A percentile compares a stretch with the other conserved stretches of the same genome.
Evolutionary conservation across 495 filamentous ascomycete species (phyloP).

Genomic region (Penicillium soppii): DNA sequence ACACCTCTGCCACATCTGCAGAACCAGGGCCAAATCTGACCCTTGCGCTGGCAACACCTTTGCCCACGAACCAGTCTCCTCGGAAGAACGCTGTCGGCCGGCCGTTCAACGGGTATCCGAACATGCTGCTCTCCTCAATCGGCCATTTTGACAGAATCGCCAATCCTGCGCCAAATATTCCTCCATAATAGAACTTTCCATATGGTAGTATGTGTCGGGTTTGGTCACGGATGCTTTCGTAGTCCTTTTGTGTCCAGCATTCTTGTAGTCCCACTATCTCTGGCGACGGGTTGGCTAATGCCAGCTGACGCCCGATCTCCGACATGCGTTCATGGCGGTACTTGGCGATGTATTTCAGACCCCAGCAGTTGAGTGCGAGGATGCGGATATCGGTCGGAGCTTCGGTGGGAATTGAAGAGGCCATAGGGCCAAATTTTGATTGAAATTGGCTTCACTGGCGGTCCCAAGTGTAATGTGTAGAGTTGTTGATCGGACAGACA

Average conservation of each 20-base stretch:
- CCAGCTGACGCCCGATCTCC: constrained; percentile 79
- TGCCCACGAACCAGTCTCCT: constrained; percentile 90
- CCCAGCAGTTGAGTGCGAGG: constrained; percentile 93
- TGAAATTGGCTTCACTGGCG: neutral
- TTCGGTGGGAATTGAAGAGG: constrained; percentile 17
- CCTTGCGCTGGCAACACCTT: constrained; percentile 84
- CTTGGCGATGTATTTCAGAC: constrained; percentile 82
- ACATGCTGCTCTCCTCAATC: constrained; percentile 89
- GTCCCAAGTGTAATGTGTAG: neutral
- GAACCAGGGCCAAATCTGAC: constrained; percentile 67
- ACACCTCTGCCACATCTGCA: constrained; percentile 80
- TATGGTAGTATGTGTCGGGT: constrained; percentile 82
- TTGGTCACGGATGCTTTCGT: constrained; percentile 71
- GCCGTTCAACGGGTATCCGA: constrained; percentile 86
- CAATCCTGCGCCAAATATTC: constrained; percentile 84
- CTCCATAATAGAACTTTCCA: constrained; percentile 90
- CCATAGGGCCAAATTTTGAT: constrained; percentile 13
- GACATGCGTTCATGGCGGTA: constrained; percentile 74
- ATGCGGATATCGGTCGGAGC: constrained; percentile 59
- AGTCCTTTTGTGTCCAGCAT: constrained; percentile 93
- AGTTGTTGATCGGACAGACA: neutral
- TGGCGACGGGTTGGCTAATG: constrained; percentile 62
- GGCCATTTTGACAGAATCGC: constrained; percentile 95
- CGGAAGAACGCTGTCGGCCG: constrained; percentile 89
- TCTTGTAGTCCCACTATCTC: constrained; percentile 94